Conservation (phyloP, 164 flowering plant species). For the Pachysandra terminalis region DNA sequence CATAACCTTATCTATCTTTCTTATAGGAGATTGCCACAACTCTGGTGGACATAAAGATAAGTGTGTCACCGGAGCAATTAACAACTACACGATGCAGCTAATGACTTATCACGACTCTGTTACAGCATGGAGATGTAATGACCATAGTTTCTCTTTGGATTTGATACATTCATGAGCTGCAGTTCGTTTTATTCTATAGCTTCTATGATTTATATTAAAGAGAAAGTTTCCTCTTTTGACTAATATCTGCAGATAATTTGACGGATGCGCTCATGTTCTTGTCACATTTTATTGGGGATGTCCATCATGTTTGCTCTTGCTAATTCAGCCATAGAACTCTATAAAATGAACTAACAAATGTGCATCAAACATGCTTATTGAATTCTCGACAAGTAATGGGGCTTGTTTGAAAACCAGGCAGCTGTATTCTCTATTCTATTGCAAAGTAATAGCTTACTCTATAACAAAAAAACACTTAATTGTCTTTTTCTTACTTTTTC, state of each 20-base stretch:
- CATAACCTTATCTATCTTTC: slow-evolving; percentile 1
- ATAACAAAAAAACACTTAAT: no score
- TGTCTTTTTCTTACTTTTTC: background rate
- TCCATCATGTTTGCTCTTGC: slow-evolving; percentile 72
- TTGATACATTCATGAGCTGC: background rate
- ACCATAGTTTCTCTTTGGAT: background rate
- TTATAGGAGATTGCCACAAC: slow-evolving; percentile 95
- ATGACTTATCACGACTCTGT: slow-evolving; percentile 27
- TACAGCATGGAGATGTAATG: slow-evolving; percentile 45
- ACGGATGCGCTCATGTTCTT: slow-evolving; percentile 96
- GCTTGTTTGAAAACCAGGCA: no score
- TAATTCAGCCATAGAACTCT: background rate
- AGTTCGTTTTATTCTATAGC: background rate
- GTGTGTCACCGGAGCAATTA: slow-evolving; percentile 90
- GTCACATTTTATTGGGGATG: slow-evolving; percentile 89
- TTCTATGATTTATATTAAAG: slow-evolving; percentile 4
- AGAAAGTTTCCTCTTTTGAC: slow-evolving; percentile 11
- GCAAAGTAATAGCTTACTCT: no score
- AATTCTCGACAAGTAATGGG: no score
- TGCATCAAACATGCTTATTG: no score
- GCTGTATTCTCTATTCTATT: no score
- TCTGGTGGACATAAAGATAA: slow-evolving; percentile 44
- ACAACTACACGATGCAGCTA: slow-evolving; percentile 88
- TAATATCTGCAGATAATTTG: slow-evolving; percentile 63
- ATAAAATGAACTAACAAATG: background rate